Evolutionary conservation across 2,329 filamentous ascomycete genomes (phyloP).

Genomic region (Acrocalymma vagum): DNA sequence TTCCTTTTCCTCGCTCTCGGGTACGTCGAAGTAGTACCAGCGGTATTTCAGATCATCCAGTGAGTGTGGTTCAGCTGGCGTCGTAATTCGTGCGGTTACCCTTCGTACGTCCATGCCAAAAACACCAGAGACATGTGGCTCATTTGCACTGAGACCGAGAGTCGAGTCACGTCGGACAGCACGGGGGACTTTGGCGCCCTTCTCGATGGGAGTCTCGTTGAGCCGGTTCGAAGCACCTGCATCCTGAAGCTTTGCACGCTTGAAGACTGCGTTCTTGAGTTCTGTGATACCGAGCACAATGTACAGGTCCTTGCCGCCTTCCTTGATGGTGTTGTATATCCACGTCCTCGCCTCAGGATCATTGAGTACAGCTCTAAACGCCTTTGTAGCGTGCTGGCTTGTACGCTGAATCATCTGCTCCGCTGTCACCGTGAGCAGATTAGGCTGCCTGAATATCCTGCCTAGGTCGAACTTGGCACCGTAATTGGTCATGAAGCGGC

Average conservation of each 20-base stretch:
- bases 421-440: conserved; percentile 44
- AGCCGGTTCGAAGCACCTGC: conserved; percentile 44
- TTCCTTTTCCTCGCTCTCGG: conserved; percentile 34
- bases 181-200: conserved; percentile 41
- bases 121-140: conserved; percentile 42
- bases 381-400: conserved; percentile 31
- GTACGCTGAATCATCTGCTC: conserved; percentile 50
- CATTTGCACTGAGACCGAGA: conserved; percentile 38
- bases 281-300: conserved; percentile 47
- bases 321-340: conserved; percentile 37
- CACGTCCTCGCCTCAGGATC: conserved; percentile 43
- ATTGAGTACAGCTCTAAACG: conserved; percentile 42
- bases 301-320: conserved; percentile 40
- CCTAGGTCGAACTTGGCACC: conserved; percentile 49
- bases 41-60: conserved; percentile 40
- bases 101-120: conserved; percentile 48
- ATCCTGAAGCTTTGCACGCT: conserved; percentile 45
- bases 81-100: conserved; percentile 38
- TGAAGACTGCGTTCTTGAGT: conserved; percentile 48
- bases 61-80: conserved; percentile 41
- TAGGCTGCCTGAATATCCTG: conserved; percentile 46
- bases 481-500: conserved; percentile 48
- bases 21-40: conserved; percentile 44
- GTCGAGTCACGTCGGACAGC: conserved; percentile 36
- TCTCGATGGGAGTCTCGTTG: conserved; percentile 41